Evolutionary conservation across 2,329 filamentous ascomycete genomes (phyloP), one percentile per base, ranked within the genome.

Genomic region (Ophiostoma novo-ulmi): DNA sequence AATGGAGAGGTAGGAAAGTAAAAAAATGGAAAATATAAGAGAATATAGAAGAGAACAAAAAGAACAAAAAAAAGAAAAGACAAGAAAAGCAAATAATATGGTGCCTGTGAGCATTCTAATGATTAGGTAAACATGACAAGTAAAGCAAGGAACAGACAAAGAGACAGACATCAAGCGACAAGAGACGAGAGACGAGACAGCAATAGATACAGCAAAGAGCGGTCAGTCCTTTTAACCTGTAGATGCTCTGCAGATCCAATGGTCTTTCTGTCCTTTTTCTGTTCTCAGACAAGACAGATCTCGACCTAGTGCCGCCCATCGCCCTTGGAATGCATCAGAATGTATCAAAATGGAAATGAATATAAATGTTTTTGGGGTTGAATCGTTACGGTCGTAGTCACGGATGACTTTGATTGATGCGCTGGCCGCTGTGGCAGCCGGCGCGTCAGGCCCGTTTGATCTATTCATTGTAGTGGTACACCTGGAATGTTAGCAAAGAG

Each of bases 381-480:
- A 64, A 64, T 68, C 68, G 64, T 71, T 68, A 70, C 68, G 64
- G 64, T 65, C 55, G 52, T 70, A 55, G 64, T 67, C 65, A 64
- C 61, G 20, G 61, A n/a, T 64, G 61, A 31, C 61, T 64, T 63
- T 17, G 61, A 38, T 11, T 64, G 35, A 36, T 38, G 55, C 22
- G 31, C 20, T 36, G 17, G 35, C 31, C 35, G 61, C 31, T 10
- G 11, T 26, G 22, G 22, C 55, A 31, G 58, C 14, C 58, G 58
- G 2, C 44, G 20, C 31, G 4, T 35, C n/a, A 65, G 20, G 63
- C 22, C 61, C 63, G 63, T 39, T 39, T 22, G 63, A 65, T 48
- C 48, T 85, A 94, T 82, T 96, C 92, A 79, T 96, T 94, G 83
- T 93, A 94, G 80, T 96, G 92, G 80, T 93, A 96, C 73, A 95